Evolutionary conservation across 116 monocot genomes (phyloP), one percentile per base, ranked within the genome.

Genomic region (Papilionanthe hybrid): DNA sequence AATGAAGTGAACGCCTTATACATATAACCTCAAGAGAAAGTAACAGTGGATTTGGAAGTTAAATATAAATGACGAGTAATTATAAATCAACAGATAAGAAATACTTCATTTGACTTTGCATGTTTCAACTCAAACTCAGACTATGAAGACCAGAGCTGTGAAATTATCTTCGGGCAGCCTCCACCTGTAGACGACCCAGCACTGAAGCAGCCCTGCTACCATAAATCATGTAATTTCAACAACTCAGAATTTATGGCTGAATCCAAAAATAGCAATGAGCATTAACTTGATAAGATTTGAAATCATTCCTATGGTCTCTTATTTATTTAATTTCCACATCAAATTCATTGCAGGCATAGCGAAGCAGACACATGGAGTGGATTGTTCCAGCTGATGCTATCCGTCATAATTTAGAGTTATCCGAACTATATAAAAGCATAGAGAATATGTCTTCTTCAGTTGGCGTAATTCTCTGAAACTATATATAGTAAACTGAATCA

Each of bases 91-190:
- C 53, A 53, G 18, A 17, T 53, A 53, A 53, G 17, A 53, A 15
- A 53, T 0, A 53, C 0, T 53, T 53, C 4, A 4, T 15, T 17
- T 53, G 13, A 53, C 15, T 53, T 13, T 69, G 15, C 69, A 44
- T 73, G 8, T 17, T 73, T 42, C 55, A 37, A 1, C 37, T 37
- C 37, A 25, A 75, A 67, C 48, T 72, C 82, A 89, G 89, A 89
- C 82, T 89, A 86, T 78, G 89, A 89, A 80, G 89, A 89, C 78
- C 86, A 84, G 84, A 89, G 89, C 78, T 89, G 89, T 67, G 89
- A 89, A 82, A 89, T 89, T 43, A 86, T 86, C 60, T 89, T 89
- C 66, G 89, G 89, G 42, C 82, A 86, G 47, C 42, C 84, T 69
- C 89, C 89, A 67, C 89, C 86, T 75, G 65, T 30, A 74, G 86